Evolutionary conservation across 352 stramenopile genomes (phyloP), one percentile per base, ranked within the genome.

Genomic region (Globisporangium uncinulatum): DNA sequence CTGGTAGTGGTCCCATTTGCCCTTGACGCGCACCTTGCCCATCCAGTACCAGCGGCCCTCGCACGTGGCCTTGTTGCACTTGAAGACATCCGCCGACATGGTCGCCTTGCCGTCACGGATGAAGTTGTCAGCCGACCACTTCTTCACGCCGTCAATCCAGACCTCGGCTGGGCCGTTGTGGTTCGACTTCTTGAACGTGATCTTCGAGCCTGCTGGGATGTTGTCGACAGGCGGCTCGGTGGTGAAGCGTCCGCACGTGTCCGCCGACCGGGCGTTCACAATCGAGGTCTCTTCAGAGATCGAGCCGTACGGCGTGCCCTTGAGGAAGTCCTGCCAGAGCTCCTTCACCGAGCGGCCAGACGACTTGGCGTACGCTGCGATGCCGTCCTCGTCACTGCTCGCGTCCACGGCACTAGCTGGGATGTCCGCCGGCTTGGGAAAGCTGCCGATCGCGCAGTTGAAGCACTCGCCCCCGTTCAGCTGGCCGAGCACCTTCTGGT

Each of bases 171-270:
- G 60, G 8, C 60, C 60, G 43, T 66, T 66, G 60, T 66, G 60
- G 60, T 66, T 66, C 13, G 60, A 62, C 60, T 66, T 66, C 44
- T 66, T 66, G 54, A 62, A 66, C 48, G 60, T 55, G 60, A 66
- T 66, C 41, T 56, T 57, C 4, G 60, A 54, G 42, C 39, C 19
- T 20, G 60, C 37, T 6, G 60, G 60, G 36, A 66, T 48, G 20
- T 54, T 34, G 20, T 57, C 60, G 3, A 59, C 36, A 17, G 60
- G 54, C 21, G 60, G 60, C 47, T 57, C 43, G 15, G 49, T 32
- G n/a, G n/a, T 54, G 54, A 56, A 66, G 50, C 60, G 60, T 13
- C 60, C 60, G 19, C 60, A 66, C 42, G 54, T 57, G 43, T 46
- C 60, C 13, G 57, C n/a, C 24, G 59, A 49, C 49, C 6, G 20